These are phyloP conservation scores for Paecilomyces variotii DNA, from an alignment of 2,329 filamentous ascomycete species.

Conservation along the genomic window DNA sequence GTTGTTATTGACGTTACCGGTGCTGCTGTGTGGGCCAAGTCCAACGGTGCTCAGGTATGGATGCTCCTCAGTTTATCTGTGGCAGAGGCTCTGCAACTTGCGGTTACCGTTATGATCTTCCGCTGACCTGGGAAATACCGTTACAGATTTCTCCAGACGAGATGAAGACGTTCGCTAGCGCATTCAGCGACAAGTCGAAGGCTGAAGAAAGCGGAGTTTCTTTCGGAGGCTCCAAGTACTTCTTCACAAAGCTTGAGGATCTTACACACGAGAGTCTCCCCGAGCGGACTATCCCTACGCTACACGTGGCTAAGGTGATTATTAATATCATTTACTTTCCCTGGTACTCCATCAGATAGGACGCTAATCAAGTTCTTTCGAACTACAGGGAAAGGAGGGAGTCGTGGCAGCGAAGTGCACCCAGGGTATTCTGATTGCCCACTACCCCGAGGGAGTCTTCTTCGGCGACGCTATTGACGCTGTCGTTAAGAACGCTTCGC, in stretches of 20 bases:
- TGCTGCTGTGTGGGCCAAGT: conserved; percentile 70
- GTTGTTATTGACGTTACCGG: conserved; percentile 76
- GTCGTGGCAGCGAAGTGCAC: conserved; percentile 77
- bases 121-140: neutral
- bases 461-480: conserved; percentile 70
- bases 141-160: conserved; percentile 45
- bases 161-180: conserved; percentile 46
- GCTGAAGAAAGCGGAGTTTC: conserved; percentile 66
- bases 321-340: neutral
- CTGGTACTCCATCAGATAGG: neutral
- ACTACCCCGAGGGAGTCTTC: conserved; percentile 68
- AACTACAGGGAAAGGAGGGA: conserved; percentile 63
- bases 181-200: conserved; percentile 43
- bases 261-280: neutral
- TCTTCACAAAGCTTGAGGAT: conserved; percentile 30
- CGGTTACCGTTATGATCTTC: neutral
- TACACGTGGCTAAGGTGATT: conserved; percentile 4
- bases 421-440: conserved; percentile 79
- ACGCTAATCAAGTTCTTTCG: conserved; percentile 3
- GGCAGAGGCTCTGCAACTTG: neutral
- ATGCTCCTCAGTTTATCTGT: conserved; percentile 2
- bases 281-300: conserved; percentile 2
- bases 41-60: conserved; percentile 64
- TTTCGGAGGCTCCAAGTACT: conserved; percentile 68
- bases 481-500: conserved; percentile 78